phyloP scores from a whole-genome alignment of 176 grass and related monocot genomes.

The Secale cereale region DNA sequence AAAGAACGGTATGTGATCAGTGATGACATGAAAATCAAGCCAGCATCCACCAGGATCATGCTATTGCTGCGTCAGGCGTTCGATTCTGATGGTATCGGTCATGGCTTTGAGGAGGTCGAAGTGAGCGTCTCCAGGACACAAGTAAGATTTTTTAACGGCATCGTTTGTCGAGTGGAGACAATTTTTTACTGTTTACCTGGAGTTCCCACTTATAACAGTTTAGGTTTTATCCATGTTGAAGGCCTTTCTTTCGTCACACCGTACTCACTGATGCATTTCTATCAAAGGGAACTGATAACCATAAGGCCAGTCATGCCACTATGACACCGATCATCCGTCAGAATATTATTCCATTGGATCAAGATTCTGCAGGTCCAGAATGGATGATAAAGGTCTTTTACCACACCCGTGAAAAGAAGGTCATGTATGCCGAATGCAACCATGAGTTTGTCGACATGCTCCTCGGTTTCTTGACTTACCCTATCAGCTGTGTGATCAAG shows the following conservation, averaged over 20 bases:
- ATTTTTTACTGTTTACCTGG: not conserved
- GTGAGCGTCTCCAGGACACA: no score
- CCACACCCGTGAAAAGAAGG: not conserved
- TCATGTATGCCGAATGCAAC: conserved; percentile 11
- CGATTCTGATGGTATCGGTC: not conserved
- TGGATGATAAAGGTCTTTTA: not conserved
- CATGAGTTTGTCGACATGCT: not conserved
- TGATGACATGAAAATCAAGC: not conserved
- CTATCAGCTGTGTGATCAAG: not conserved
- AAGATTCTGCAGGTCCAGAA: no score
- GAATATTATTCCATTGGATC: not conserved
- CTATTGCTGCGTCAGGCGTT: not conserved
- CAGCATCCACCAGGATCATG: not conserved
- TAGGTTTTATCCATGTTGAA: not conserved
- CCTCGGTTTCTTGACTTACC: not conserved
- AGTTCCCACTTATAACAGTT: not conserved
- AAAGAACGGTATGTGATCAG: not conserved
- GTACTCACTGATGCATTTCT: not conserved
- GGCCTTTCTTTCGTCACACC: not conserved
- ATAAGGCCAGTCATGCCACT: not conserved
- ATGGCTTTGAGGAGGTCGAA: not conserved
- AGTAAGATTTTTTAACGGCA: no score
- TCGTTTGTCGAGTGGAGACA: not conserved
- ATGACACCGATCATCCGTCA: not conserved
- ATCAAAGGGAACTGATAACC: not conserved